Conservation (phyloP, 371 early-diverging fungal species). For the Syncephalastrum monosporum region DNA sequence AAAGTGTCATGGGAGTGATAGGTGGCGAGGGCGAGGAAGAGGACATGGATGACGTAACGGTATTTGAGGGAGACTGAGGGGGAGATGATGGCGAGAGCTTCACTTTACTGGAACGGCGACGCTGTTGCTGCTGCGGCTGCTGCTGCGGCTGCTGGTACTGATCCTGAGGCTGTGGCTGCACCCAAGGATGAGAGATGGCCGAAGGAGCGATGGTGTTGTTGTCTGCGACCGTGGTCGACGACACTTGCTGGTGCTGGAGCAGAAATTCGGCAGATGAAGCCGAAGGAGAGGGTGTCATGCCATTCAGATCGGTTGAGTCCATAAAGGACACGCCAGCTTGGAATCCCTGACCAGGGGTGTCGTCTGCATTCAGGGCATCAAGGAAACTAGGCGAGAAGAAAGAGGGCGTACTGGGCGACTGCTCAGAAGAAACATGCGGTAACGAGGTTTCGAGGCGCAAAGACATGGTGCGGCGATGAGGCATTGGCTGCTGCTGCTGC, state of each 20-base stretch:
- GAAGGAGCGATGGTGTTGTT: constrained; percentile 26
- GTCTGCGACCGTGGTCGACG: neutral
- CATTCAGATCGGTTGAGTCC: neutral
- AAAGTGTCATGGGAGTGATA: constrained; percentile 26
- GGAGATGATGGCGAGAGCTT: constrained; percentile 9
- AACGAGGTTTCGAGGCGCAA: constrained; percentile 28
- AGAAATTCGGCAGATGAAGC: constrained; percentile 6
- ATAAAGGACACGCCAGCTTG: constrained; percentile 7
- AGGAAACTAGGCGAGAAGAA: constrained; percentile 67
- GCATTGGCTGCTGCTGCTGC: neutral
- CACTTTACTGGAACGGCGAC: neutral
- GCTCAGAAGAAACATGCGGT: constrained; percentile 13
- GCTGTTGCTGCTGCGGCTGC: too few species aligned
- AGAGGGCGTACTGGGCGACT: constrained; percentile 52
- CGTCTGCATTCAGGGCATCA: constrained; percentile 47
- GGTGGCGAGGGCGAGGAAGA: constrained; percentile 44
- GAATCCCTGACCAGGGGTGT: constrained; percentile 9
- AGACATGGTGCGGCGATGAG: constrained; percentile 35
- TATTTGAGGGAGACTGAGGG: constrained; percentile 30
- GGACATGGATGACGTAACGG: constrained; percentile 22
- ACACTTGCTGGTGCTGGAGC: constrained; percentile 12
- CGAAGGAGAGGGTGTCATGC: constrained; percentile 8
- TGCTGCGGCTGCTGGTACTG: too few species aligned
- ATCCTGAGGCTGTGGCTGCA: too few species aligned
- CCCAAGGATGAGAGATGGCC: constrained; percentile 12